phyloP scores from a whole-genome alignment of 1,284 basidiomycete genomes.

The Leccinum subspadiceum region DNA sequence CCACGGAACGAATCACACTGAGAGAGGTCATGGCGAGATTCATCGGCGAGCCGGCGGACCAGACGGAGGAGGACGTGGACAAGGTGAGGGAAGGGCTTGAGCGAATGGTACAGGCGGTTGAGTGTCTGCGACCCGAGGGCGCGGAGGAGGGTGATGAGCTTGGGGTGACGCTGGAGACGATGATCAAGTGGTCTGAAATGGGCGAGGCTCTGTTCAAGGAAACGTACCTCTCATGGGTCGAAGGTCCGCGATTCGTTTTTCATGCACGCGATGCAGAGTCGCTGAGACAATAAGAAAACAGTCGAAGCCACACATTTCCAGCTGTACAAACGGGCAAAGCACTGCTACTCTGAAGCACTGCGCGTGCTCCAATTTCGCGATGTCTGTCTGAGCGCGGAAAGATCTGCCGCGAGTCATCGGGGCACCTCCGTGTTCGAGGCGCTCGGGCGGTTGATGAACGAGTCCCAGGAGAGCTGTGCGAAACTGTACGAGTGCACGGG shows the following conservation, averaged over 20 bases:
- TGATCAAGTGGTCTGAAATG: slow-evolving; percentile 67
- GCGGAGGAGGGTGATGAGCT: slow-evolving; percentile 38
- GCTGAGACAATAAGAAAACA: slow-evolving; percentile 26
- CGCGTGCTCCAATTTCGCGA: slow-evolving; percentile 74
- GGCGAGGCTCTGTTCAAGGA: slow-evolving; percentile 54
- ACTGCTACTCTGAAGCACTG: slow-evolving; percentile 76
- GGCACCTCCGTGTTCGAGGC: slow-evolving; percentile 36
- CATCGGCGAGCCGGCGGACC: slow-evolving; percentile 42
- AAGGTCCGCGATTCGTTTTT: slow-evolving; percentile 48
- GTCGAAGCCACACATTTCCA: slow-evolving; percentile 79
- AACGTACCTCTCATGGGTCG: slow-evolving; percentile 74
- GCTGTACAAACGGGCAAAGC: slow-evolving; percentile 74
- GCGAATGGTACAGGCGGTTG: slow-evolving; percentile 48
- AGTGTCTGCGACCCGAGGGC: slow-evolving; percentile 47
- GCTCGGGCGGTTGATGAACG: slow-evolving; percentile 77
- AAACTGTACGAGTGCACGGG: slow-evolving; percentile 77
- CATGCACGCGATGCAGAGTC: background rate
- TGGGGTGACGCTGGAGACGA: slow-evolving; percentile 69
- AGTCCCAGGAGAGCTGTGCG: slow-evolving; percentile 70
- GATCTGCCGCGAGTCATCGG: slow-evolving; percentile 13
- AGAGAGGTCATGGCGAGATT: slow-evolving; percentile 53
- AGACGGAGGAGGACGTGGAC: slow-evolving; percentile 41
- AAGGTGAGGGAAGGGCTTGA: slow-evolving; percentile 49
- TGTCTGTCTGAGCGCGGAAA: slow-evolving; percentile 51
- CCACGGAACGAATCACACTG: slow-evolving; percentile 50